Evolutionary conservation across 345 rosid species (phyloP), one percentile per base, ranked within the genome.

Genomic region (Anastatica hierochuntica): DNA sequence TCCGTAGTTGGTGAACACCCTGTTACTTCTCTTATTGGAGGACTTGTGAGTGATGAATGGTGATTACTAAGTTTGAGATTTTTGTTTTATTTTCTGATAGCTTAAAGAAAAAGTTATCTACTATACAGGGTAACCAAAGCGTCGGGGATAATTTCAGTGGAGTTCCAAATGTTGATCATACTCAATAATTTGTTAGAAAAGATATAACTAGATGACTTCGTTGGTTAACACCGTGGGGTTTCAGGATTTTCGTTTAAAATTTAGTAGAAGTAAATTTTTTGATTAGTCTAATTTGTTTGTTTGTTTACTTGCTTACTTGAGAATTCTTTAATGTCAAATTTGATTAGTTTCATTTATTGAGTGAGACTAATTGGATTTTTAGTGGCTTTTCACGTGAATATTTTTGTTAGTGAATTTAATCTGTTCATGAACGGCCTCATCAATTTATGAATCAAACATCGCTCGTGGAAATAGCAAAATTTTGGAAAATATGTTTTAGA

Each of bases 231-330:
- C 60, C 4, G 74, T 77, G 10, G 90, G 95, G 26, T 90, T 86
- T 77, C 81, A 83, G 36, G 94, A 90, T 75, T 90, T 85, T 20
- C 97, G 95, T 57, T 90, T 83, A n/a, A n/a, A n/a, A n/a, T n/a
- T n/a, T n/a, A n/a, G n/a, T n/a, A n/a, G n/a, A n/a, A n/a, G n/a
- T n/a, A n/a, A n/a, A n/a, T n/a, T n/a, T n/a, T n/a, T n/a, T n/a
- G n/a, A n/a, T n/a, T n/a, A n/a, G n/a, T n/a, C n/a, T n/a, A n/a
- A n/a, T n/a, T n/a, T n/a, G n/a, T n/a, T n/a, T n/a, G n/a, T n/a
- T n/a, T n/a, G n/a, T n/a, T n/a, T n/a, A n/a, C n/a, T n/a, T n/a
- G n/a, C n/a, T n/a, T n/a, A n/a, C n/a, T n/a, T n/a, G n/a, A n/a
- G n/a, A n/a, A n/a, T n/a, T n/a, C n/a, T n/a, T n/a, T n/a, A n/a